Percentiles rank a stretch among this genome's conserved stretches.
phyloP scores from a whole-genome alignment of 2,329 filamentous ascomycete genomes.

The Apiospora koreana region DNA sequence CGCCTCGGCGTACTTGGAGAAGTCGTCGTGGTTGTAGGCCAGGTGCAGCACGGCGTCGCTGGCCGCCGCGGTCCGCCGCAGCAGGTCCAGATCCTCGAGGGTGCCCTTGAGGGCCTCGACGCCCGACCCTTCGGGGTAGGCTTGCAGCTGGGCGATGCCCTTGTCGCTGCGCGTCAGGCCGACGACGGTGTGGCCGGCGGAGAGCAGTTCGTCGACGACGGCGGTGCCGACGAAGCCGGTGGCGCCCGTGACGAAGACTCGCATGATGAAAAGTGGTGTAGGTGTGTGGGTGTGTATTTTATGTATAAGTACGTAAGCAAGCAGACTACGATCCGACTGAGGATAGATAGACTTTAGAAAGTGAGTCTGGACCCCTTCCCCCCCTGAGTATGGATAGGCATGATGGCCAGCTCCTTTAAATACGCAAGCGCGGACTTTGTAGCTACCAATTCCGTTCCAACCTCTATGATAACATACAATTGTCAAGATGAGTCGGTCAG shows the following conservation, averaged over 20 bases:
- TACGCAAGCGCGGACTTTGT: no score
- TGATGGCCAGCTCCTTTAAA: no score
- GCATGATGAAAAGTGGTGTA: background rate
- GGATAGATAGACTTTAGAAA: no score
- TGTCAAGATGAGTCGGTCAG: background rate
- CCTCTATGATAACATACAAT: background rate
- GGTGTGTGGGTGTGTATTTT: background rate
- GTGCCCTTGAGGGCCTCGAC: background rate
- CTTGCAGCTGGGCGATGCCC: background rate
- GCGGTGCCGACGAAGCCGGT: constrained; percentile 2
- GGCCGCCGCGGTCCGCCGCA: background rate
- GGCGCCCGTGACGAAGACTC: background rate
- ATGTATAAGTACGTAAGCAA: background rate
- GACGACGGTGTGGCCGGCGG: background rate
- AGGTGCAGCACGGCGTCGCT: background rate
- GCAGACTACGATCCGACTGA: no score
- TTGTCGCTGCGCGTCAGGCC: background rate
- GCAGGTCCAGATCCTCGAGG: background rate
- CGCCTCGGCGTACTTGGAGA: background rate
- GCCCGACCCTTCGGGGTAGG: background rate
- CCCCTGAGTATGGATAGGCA: no score
- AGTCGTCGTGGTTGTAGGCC: background rate
- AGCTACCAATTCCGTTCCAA: no score
- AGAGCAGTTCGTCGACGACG: background rate
- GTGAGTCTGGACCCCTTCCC: no score